phyloP scores from a whole-genome alignment of 2,329 filamentous ascomycete species.

The Alternaria rosae region DNA sequence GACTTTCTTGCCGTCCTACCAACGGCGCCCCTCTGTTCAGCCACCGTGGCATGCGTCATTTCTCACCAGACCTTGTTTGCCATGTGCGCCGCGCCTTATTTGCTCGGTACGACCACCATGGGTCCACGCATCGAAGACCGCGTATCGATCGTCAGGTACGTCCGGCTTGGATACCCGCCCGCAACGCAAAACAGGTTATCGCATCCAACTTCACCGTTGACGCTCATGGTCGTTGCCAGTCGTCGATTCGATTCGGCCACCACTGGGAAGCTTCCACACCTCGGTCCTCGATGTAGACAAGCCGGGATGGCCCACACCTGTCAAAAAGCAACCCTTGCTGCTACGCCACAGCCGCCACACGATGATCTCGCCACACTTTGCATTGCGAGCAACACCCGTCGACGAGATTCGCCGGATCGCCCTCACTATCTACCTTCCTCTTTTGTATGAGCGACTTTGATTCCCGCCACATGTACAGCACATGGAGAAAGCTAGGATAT shows the following conservation, averaged over 20 bases:
- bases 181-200: slow-evolving; percentile 1
- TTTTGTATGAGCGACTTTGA: neutral
- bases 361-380: neutral
- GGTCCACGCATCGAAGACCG: neutral
- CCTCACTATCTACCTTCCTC: neutral
- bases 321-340: neutral
- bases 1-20: neutral
- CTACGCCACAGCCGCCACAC: slow-evolving; percentile 1
- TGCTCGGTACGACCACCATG: slow-evolving; percentile 9
- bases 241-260: neutral
- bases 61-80: slow-evolving; percentile 14
- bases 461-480: neutral
- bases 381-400: neutral
- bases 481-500: neutral
- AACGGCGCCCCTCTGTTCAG: slow-evolving; percentile 7
- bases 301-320: neutral
- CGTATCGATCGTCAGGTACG: slow-evolving; percentile 21
- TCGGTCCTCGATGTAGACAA: neutral
- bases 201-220: neutral
- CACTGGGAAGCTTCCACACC: neutral
- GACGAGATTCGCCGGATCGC: slow-evolving; percentile 5
- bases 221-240: neutral
- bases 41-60: slow-evolving; percentile 15
- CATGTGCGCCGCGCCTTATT: slow-evolving; percentile 15
- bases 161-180: neutral